phyloP scores from a whole-genome alignment of 768 basidiomycete genomes.

The Hypsizygus marmoreus region DNA sequence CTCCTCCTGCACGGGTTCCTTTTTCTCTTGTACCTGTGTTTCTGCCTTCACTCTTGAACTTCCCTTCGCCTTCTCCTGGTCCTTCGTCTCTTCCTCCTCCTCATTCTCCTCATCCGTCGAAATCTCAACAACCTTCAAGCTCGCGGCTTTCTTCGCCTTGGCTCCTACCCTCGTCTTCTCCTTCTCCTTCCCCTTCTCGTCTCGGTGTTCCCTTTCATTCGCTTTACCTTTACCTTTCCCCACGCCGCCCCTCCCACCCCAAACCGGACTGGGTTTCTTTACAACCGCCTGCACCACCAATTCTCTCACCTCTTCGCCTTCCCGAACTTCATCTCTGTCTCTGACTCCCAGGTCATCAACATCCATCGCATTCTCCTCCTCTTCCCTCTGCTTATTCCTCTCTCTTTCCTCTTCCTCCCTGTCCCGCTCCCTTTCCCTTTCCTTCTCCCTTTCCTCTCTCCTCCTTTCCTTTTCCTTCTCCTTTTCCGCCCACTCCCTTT shows the following conservation, averaged over 20 bases:
- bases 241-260: too few species aligned
- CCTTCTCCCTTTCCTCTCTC: conserved; percentile 1
- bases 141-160: conserved; percentile 16
- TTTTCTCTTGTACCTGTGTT: neutral
- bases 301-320: neutral
- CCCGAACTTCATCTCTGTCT: neutral
- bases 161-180: neutral
- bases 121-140: conserved; percentile 41
- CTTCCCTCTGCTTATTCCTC: conserved; percentile 1
- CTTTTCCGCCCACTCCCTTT: too few species aligned
- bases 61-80: conserved; percentile 12
- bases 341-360: conserved; percentile 7
- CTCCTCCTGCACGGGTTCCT: neutral
- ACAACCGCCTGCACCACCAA: neutral
- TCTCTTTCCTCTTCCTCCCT: neutral
- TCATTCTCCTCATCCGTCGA: conserved; percentile 41
- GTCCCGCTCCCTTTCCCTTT: neutral
- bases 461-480: neutral
- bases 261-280: too few species aligned
- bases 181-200: conserved; percentile 12
- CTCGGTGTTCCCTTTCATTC: conserved; percentile 6
- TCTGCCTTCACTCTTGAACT: neutral
- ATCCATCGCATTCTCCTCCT: conserved; percentile 5
- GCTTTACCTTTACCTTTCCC: neutral
- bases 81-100: conserved; percentile 14